Base-by-base conservation (phyloP, 2,329 filamentous ascomycete genomes). In the Fusarium sp. region DNA sequence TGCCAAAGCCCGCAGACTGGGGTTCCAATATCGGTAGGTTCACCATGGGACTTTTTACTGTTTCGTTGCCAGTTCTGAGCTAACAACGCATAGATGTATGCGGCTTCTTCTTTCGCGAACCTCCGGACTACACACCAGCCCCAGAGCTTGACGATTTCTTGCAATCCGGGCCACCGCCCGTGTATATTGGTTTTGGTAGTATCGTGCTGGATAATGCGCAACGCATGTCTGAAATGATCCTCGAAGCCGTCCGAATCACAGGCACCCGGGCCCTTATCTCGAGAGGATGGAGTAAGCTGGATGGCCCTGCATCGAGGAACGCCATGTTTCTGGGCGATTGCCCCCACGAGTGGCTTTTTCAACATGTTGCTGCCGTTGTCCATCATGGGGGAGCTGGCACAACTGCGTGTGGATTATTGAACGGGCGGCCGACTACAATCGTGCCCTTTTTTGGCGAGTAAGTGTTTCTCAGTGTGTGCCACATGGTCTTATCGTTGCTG, bases 341-440 rank as follows among this genome's bases (percentile, higher is more conserved):
- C 0, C 92, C 92, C 0, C 92, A 94, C 76, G 92, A 94, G 79
- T 94, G 92, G 92, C 83, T 94, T 0, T 94, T 94, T 65, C 90
- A 90, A 0, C 85, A 86, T 22, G 29, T 93, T 2, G 83, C 84
- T 18, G 91, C 90, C 0, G 92, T 92, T 1, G 88, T 94, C 0
- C 92, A 94, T 67, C 92, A 94, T 68, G 92, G 92, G 10, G 92
- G 92, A 7, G 93, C 93, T 0, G 92, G 93, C 3, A 95, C 92
- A 0, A 93, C 92, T 0, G 92, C 92, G 1, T 92, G 92, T 37
- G 92, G 92, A 0, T 83, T 95, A 16, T 91, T 91, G 75, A 92
- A 88, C 72, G 92, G 88, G 2, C 89, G 88, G 74, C 93, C 92
- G 0, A 94, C 91, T 0, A 91, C 93, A 84, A 89, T 94, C 31